These are phyloP conservation scores for Arxiozyma slooffiae DNA, from an alignment of 1,139 yeast genomes.

Conservation along the genomic window DNA sequence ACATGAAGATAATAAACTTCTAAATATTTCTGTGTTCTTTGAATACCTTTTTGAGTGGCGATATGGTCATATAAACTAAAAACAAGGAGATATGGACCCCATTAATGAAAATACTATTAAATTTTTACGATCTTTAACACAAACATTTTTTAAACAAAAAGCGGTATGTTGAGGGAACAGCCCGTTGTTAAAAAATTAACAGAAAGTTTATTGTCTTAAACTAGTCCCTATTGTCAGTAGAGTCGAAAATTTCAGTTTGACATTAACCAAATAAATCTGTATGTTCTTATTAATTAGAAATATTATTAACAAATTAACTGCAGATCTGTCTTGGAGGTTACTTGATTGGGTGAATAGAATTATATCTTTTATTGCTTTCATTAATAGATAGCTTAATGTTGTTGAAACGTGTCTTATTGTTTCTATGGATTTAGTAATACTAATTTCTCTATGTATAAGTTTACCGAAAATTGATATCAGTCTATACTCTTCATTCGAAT, in stretches of 20 bases:
- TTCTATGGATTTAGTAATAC: neutral
- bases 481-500: constrained; percentile 1
- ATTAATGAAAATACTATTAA: constrained; percentile 16
- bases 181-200: constrained; percentile 11
- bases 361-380: constrained; percentile 1
- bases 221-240: neutral
- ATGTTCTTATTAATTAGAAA: constrained; percentile 19
- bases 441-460: neutral
- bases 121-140: constrained; percentile 20
- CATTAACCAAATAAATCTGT: constrained; percentile 18
- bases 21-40: constrained; percentile 24
- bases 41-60: constrained; percentile 16
- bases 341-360: constrained; percentile 3
- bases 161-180: constrained; percentile 1
- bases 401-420: neutral
- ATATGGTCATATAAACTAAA: constrained; percentile 9
- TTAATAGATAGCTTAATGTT: neutral
- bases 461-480: constrained; percentile 2
- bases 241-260: neutral
- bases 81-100: constrained; percentile 25
- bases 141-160: constrained; percentile 18
- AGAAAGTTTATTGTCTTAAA: constrained; percentile 19
- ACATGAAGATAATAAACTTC: constrained; percentile 18
- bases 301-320: constrained; percentile 9
- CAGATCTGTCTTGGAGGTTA: neutral